A percentile compares a stretch with the other conserved stretches of the same genome.
These are phyloP conservation scores for Phialophora chinensis DNA, from an alignment of 2,329 filamentous ascomycete species.

Conservation along the genomic window DNA sequence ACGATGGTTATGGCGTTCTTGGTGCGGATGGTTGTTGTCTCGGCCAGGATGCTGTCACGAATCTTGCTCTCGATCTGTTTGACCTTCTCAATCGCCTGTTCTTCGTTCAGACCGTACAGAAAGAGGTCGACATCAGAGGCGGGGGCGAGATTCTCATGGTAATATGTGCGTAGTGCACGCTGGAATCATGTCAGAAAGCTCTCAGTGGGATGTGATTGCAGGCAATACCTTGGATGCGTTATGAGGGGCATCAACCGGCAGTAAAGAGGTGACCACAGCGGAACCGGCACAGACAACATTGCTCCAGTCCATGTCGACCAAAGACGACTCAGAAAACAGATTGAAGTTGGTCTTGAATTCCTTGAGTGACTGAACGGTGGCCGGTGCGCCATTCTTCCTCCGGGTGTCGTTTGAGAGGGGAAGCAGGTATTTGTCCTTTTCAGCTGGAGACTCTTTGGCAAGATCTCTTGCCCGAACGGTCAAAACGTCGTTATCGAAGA, in stretches of 20 bases:
- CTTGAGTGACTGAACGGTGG: slow-evolving; percentile 69
- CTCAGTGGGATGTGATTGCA: not conserved
- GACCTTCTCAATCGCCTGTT: slow-evolving; percentile 82
- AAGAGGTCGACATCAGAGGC: slow-evolving; percentile 89
- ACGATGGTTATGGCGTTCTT: slow-evolving; percentile 88
- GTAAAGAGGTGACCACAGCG: slow-evolving; percentile 76
- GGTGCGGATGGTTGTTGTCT: slow-evolving; percentile 82
- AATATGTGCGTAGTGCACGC: slow-evolving; percentile 66
- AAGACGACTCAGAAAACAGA: slow-evolving; percentile 78
- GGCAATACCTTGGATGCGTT: slow-evolving; percentile 60
- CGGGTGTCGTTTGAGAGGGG: slow-evolving; percentile 58
- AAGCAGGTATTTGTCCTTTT: slow-evolving; percentile 46
- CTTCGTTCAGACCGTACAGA: slow-evolving; percentile 77
- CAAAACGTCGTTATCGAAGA: slow-evolving; percentile 43
- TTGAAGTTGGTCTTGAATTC: slow-evolving; percentile 81
- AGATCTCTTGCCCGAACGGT: slow-evolving; percentile 45
- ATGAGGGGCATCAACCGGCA: slow-evolving; percentile 71
- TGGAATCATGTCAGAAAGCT: slow-evolving; percentile 6
- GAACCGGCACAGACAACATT: slow-evolving; percentile 84
- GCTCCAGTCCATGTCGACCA: slow-evolving; percentile 78
- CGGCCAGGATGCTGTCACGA: slow-evolving; percentile 77
- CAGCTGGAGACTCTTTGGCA: slow-evolving; percentile 41
- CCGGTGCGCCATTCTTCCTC: slow-evolving; percentile 66
- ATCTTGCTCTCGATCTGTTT: slow-evolving; percentile 78
- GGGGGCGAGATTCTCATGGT: slow-evolving; percentile 79